These are phyloP conservation scores for Coffea humblotiana DNA, from an alignment of 305 asterid species.

Conservation along the genomic window DNA sequence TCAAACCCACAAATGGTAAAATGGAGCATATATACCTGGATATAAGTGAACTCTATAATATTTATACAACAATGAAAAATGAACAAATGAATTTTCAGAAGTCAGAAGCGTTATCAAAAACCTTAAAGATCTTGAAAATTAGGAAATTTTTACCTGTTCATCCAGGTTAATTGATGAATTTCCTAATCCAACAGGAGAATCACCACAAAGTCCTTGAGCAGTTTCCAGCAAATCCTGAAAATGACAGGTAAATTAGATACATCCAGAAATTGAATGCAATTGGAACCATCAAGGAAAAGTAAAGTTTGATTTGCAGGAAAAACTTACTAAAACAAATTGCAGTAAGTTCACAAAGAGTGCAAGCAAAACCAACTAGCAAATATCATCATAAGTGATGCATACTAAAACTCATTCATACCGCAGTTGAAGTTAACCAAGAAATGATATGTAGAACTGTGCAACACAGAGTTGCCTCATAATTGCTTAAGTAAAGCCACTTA, in stretches of 20 bases:
- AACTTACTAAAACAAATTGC: neutral
- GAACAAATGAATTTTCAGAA: neutral
- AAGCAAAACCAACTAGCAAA: neutral
- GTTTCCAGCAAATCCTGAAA: conserved; percentile 40
- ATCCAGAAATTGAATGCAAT: neutral
- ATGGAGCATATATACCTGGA: neutral
- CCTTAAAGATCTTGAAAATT: neutral
- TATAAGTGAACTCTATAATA: neutral
- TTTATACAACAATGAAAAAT: neutral
- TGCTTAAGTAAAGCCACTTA: neutral
- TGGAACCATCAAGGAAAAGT: neutral
- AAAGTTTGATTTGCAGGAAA: neutral
- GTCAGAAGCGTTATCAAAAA: neutral
- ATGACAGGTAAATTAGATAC: neutral
- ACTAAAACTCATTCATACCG: neutral
- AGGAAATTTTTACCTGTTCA: conserved; percentile 31
- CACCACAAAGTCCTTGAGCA: conserved; percentile 32
- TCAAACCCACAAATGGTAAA: neutral
- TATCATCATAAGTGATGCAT: neutral
- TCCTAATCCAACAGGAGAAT: conserved; percentile 31
- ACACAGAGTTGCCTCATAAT: neutral
- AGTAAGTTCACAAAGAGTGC: neutral
- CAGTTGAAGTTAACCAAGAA: too few species aligned
- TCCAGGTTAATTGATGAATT: conserved; percentile 35
- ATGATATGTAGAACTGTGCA: neutral